phyloP scores from a whole-genome alignment of 2,329 filamentous ascomycete genomes.

The Aspergillus thermomutatus region DNA sequence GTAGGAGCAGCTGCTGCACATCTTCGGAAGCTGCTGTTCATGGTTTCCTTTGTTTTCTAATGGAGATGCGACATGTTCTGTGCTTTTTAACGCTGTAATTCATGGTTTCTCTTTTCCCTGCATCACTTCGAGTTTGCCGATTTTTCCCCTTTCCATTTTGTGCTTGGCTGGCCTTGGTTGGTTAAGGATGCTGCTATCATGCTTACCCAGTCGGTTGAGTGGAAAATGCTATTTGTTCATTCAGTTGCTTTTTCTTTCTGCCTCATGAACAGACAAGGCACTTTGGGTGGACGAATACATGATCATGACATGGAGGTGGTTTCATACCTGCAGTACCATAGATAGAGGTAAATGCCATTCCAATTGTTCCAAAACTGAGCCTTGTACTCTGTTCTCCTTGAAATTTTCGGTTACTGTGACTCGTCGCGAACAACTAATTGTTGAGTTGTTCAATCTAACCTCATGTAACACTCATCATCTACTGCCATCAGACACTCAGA shows the following conservation, averaged over 20 bases:
- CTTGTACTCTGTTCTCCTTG: background rate
- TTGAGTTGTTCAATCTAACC: background rate
- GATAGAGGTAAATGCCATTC: constrained; percentile 35
- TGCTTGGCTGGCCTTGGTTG: constrained; percentile 37
- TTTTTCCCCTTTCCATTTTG: constrained; percentile 27
- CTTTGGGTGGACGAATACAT: constrained; percentile 26
- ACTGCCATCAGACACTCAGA: too few relatives aligned
- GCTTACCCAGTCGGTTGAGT: constrained; percentile 36
- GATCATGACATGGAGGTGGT: constrained; percentile 30
- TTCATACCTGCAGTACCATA: constrained; percentile 30
- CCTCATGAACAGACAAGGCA: constrained; percentile 18
- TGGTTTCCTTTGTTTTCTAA: constrained; percentile 37
- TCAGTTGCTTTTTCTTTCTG: constrained; percentile 21
- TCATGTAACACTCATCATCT: background rate
- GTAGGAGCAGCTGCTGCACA: constrained; percentile 6
- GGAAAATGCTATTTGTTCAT: constrained; percentile 37
- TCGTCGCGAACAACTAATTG: background rate
- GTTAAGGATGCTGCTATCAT: constrained; percentile 35
- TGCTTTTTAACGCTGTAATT: constrained; percentile 35
- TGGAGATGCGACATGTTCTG: constrained; percentile 37
- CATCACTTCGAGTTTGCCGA: constrained; percentile 24
- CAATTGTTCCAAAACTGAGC: constrained; percentile 12
- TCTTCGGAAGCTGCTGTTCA: constrained; percentile 21
- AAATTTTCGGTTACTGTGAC: background rate
- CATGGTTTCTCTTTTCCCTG: constrained; percentile 28